Conservation (phyloP, 2,329 filamentous ascomycete genomes). For the Emmonsiellopsis sp. region DNA sequence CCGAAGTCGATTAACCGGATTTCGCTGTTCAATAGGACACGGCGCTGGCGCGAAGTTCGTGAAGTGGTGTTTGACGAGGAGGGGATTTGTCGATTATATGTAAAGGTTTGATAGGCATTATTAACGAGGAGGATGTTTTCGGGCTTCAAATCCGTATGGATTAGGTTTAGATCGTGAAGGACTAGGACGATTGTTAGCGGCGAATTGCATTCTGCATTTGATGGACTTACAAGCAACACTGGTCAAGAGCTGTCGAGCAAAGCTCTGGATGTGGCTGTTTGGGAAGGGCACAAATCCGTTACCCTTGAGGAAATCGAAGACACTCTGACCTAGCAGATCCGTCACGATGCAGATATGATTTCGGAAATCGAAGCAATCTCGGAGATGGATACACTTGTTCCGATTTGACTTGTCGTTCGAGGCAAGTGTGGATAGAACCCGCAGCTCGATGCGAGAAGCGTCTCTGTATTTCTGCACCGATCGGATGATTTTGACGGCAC, state of each 20-base stretch:
- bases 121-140: constrained; percentile 59
- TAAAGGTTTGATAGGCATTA: constrained; percentile 58
- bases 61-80: constrained; percentile 51
- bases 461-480: constrained; percentile 98
- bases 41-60: constrained; percentile 51
- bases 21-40: constrained; percentile 55
- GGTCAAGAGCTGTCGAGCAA: constrained; percentile 92
- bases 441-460: constrained; percentile 85
- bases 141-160: constrained; percentile 72
- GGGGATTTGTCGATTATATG: constrained; percentile 58
- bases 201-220: not conserved
- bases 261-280: constrained; percentile 95
- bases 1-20: constrained; percentile 61
- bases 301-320: constrained; percentile 95
- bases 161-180: constrained; percentile 90
- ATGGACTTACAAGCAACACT: constrained; percentile 87
- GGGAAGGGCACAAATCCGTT: constrained; percentile 95
- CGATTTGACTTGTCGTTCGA: constrained; percentile 86
- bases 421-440: constrained; percentile 83
- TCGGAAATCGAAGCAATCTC: constrained; percentile 93
- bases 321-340: constrained; percentile 77
- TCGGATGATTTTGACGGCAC: constrained; percentile 95
- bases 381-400: constrained; percentile 92
- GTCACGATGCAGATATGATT: constrained; percentile 89
- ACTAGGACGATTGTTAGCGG: constrained; percentile 44